phyloP scores from a whole-genome alignment of 495 filamentous ascomycete species.

The Aspergillus nanangensis region DNA sequence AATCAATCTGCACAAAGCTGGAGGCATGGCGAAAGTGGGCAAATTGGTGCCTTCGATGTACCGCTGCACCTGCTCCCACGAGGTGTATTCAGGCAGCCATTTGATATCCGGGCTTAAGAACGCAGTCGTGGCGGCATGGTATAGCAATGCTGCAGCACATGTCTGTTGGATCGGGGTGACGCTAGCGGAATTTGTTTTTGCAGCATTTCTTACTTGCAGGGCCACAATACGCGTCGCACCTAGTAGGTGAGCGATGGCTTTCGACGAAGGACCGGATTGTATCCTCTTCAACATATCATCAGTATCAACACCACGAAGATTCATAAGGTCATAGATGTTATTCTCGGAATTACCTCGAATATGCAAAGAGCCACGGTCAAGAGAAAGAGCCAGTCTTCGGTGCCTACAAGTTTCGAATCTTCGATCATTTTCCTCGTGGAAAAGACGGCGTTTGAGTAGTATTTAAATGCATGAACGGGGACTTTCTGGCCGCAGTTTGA shows the following conservation, averaged over 20 bases:
- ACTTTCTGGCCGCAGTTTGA: neutral
- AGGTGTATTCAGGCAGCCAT: neutral
- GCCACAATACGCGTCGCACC: conserved; percentile 3
- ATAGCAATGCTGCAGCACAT: neutral
- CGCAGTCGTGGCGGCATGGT: conserved; percentile 1
- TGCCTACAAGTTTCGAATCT: neutral
- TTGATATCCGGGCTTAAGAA: neutral
- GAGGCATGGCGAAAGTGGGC: neutral
- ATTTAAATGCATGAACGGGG: neutral
- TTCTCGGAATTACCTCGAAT: neutral
- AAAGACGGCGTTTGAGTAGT: neutral
- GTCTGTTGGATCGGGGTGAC: neutral
- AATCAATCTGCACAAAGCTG: neutral
- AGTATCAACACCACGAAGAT: neutral
- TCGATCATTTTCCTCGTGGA: conserved; percentile 1
- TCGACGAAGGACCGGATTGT: neutral
- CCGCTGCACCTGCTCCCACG: conserved; percentile 2
- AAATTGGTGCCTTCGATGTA: neutral
- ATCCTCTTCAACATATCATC: neutral
- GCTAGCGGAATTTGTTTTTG: neutral
- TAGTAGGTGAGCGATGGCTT: neutral
- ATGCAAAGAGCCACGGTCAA: neutral
- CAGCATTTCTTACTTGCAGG: neutral
- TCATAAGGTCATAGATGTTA: neutral
- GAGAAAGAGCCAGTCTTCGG: conserved; percentile 3